Conservation (phyloP, 2,329 filamentous ascomycete genomes). For the Scytalidium lignicola region DNA sequence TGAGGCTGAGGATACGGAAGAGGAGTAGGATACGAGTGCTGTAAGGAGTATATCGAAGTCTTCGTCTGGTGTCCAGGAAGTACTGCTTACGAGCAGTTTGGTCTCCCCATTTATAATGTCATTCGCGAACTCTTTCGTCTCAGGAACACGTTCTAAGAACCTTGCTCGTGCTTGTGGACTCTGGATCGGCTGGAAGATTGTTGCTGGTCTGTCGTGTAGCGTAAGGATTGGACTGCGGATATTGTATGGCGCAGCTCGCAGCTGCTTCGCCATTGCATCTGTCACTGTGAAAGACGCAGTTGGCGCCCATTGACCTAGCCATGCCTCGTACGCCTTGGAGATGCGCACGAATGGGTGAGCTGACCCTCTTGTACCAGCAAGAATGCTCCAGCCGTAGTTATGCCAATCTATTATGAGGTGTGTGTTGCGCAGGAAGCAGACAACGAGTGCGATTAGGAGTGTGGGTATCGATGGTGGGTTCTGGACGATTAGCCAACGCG, state of each 20-base stretch:
- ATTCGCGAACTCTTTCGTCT: constrained; percentile 55
- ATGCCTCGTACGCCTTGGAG: constrained; percentile 71
- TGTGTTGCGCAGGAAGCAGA: constrained; percentile 73
- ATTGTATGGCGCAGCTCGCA: constrained; percentile 58
- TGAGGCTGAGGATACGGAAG: constrained; percentile 30
- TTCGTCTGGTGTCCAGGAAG: constrained; percentile 95
- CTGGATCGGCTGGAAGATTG: constrained; percentile 70
- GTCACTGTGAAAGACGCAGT: constrained; percentile 82
- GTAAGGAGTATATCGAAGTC: constrained; percentile 87
- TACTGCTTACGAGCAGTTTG: constrained; percentile 81
- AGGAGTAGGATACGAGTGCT: constrained; percentile 71
- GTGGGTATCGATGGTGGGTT: constrained; percentile 96
- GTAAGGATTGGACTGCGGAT: constrained; percentile 62
- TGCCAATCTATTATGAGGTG: constrained; percentile 94
- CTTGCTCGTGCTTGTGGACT: constrained; percentile 39
- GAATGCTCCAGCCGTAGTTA: constrained; percentile 95
- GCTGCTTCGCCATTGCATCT: constrained; percentile 74
- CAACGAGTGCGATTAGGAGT: constrained; percentile 66
- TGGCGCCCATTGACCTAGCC: constrained; percentile 62
- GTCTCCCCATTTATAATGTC: constrained; percentile 54
- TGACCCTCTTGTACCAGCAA: constrained; percentile 55
- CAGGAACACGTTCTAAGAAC: constrained; percentile 62
- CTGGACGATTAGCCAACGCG: constrained; percentile 84
- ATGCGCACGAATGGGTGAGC: constrained; percentile 71
- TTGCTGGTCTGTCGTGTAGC: constrained; percentile 80